These are phyloP conservation scores for Lepiota brunneoincarnata DNA, from an alignment of 768 basidiomycete genomes.

Conservation along the genomic window DNA sequence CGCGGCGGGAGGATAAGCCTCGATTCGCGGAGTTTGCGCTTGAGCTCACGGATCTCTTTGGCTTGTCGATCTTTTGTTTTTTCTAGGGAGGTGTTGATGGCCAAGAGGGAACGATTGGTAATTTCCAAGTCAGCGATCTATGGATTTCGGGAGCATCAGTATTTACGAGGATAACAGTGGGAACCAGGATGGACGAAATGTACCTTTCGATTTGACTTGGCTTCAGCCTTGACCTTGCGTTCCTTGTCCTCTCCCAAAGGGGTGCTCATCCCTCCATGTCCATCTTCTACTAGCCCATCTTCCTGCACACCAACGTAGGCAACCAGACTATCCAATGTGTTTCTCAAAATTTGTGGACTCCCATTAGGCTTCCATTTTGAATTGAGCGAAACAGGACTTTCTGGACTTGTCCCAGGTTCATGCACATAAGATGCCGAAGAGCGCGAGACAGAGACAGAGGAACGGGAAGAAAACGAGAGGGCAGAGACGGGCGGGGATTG, in stretches of 20 bases:
- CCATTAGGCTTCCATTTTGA: conserved; percentile 14
- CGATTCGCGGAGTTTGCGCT: conserved; percentile 79
- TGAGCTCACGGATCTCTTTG: conserved; percentile 82
- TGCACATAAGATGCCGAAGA: conserved; percentile 44
- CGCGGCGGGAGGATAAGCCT: conserved; percentile 74
- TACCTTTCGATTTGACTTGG: conserved; percentile 88
- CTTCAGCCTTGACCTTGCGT: conserved; percentile 61
- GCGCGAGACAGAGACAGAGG: conserved; percentile 40
- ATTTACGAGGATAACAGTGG: background rate
- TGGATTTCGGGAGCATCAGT: background rate
- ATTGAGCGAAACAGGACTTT: conserved; percentile 19
- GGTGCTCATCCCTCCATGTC: background rate
- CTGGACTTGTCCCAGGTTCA: conserved; percentile 34
- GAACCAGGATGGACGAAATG: conserved; percentile 15
- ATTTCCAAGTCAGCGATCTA: conserved; percentile 94
- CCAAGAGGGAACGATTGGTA: conserved; percentile 80
- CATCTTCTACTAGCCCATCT: background rate
- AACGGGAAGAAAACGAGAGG: conserved; percentile 76
- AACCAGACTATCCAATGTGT: conserved; percentile 43
- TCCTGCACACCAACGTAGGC: conserved; percentile 29
- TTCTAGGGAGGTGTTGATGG: conserved; percentile 83
- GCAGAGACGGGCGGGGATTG: conserved; percentile 72
- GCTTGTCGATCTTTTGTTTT: conserved; percentile 76
- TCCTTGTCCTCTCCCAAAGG: conserved; percentile 30
- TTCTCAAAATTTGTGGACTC: conserved; percentile 23